phyloP scores from a whole-genome alignment of 805 yeast genomes.

The Starmerella floricola region DNA sequence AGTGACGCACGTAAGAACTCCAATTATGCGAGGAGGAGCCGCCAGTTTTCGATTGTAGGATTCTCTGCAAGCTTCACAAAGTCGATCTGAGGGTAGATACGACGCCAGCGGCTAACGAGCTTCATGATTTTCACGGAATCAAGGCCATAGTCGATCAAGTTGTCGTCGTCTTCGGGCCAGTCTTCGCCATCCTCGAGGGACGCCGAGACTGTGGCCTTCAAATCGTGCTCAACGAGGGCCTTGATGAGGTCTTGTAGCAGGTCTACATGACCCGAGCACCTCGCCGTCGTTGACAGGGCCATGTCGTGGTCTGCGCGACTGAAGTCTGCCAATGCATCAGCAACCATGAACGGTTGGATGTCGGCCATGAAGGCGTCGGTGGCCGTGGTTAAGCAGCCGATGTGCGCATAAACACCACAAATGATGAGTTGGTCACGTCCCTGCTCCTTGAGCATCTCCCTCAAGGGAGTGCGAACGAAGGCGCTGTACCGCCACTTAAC shows the following conservation, averaged over 20 bases:
- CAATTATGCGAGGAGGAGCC: background rate
- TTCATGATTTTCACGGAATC: constrained; percentile 17
- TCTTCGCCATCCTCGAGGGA: constrained; percentile 11
- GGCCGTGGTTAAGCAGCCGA: constrained; percentile 17
- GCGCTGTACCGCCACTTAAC: constrained; percentile 17
- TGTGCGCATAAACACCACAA: constrained; percentile 17
- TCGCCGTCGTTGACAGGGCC: constrained; percentile 8
- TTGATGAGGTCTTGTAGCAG: background rate
- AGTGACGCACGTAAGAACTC: background rate
- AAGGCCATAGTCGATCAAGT: constrained; percentile 13
- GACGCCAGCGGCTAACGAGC: constrained; percentile 15
- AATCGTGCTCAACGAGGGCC: constrained; percentile 6
- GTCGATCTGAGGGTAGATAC: constrained; percentile 9
- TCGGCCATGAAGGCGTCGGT: constrained; percentile 17
- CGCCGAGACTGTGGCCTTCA: background rate
- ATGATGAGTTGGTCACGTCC: constrained; percentile 15
- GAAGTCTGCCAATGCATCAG: constrained; percentile 15
- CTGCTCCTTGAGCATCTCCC: constrained; percentile 1
- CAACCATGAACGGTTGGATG: constrained; percentile 15
- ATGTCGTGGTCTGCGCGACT: constrained; percentile 8
- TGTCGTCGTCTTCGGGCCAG: constrained; percentile 18
- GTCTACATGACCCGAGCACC: constrained; percentile 5
- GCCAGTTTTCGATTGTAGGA: constrained; percentile 13
- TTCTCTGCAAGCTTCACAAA: constrained; percentile 13
- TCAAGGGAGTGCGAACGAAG: constrained; percentile 9